These are phyloP conservation scores for Populus alba DNA, from an alignment of 345 rosid genomes.

Conservation along the genomic window DNA sequence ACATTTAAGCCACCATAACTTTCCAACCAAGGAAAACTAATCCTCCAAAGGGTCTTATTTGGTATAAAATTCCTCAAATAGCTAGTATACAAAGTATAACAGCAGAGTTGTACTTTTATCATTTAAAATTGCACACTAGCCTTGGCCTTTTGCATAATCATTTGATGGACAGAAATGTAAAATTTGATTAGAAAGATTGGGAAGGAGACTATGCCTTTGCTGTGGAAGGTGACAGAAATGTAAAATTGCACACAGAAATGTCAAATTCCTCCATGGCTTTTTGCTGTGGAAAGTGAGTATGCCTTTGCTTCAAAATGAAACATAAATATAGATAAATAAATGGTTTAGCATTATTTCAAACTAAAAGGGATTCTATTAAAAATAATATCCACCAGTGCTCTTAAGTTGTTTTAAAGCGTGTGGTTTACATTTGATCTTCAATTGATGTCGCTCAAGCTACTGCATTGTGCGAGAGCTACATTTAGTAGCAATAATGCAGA, in stretches of 20 bases:
- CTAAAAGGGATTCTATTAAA: too few species aligned
- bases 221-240: too few species aligned
- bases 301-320: too few species aligned
- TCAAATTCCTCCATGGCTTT: not conserved
- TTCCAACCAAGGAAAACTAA: not conserved
- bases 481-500: constrained; percentile 11
- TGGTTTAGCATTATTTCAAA: too few species aligned
- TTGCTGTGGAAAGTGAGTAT: not conserved
- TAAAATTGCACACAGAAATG: too few species aligned
- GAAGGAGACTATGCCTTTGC: too few species aligned
- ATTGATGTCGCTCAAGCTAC: not conserved
- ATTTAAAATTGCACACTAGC: not conserved
- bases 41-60: not conserved
- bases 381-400: too few species aligned
- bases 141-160: too few species aligned
- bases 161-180: too few species aligned
- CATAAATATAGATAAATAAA: too few species aligned
- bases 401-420: not conserved
- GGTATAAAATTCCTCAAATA: not conserved
- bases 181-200: too few species aligned
- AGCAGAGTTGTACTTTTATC: not conserved
- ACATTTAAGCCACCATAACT: not conserved
- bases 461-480: not conserved
- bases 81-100: not conserved
- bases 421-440: not conserved